A percentile compares a stretch with the other conserved stretches of the same genome.
phyloP scores from a whole-genome alignment of 1,284 basidiomycete genomes.

The Farysia itapuensis region DNA sequence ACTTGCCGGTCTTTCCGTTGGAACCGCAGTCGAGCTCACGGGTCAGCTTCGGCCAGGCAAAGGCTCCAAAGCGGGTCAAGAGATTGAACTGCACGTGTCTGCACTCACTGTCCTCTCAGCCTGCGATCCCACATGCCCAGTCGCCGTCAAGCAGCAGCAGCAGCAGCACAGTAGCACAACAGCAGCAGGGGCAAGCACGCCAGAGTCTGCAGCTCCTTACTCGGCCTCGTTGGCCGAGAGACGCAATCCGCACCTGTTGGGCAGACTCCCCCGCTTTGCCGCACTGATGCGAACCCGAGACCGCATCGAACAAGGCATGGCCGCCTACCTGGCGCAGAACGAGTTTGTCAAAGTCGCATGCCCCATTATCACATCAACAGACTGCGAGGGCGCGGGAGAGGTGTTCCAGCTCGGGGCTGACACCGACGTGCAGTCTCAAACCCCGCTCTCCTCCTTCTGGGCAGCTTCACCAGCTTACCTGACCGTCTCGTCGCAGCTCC shows the following conservation, averaged over 20 bases:
- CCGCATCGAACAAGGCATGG: conserved; percentile 33
- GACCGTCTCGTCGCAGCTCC: conserved; percentile 91
- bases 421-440: conserved; percentile 15
- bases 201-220: no score
- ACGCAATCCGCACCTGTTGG: conserved; percentile 39
- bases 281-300: conserved; percentile 29
- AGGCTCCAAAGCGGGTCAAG: conserved; percentile 34
- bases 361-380: conserved; percentile 83
- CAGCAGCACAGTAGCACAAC: conserved; percentile 7
- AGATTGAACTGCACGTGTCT: conserved; percentile 39
- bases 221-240: conserved; percentile 25
- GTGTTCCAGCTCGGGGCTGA: conserved; percentile 74
- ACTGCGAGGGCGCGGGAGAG: conserved; percentile 97
- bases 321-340: conserved; percentile 53
- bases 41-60: conserved; percentile 32
- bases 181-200: not conserved
- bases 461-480: conserved; percentile 70
- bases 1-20: conserved; percentile 32
- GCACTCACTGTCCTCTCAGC: conserved; percentile 11
- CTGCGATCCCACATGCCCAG: conserved; percentile 35
- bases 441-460: conserved; percentile 33
- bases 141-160: conserved; percentile 23
- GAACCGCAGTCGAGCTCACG: conserved; percentile 33
- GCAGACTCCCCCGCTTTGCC: conserved; percentile 23
- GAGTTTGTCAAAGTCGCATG: conserved; percentile 80